These are phyloP conservation scores for Cytospora leucostoma DNA, from an alignment of 2,329 filamentous ascomycete genomes.

Conservation along the genomic window DNA sequence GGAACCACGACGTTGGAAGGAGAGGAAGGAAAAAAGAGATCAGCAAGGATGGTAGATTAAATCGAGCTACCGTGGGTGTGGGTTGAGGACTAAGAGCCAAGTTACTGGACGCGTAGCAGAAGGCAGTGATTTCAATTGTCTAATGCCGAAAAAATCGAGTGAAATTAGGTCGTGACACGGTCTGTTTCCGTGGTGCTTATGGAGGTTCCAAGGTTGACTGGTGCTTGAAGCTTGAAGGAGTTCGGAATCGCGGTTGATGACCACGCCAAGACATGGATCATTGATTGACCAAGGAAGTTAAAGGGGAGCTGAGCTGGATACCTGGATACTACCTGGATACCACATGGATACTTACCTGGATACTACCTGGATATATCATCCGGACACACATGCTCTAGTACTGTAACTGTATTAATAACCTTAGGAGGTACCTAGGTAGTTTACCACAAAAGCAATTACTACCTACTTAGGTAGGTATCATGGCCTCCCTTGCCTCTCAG, in stretches of 20 bases:
- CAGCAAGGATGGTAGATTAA: slow-evolving; percentile 10
- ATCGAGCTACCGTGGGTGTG: slow-evolving; percentile 8
- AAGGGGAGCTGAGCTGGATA: neutral
- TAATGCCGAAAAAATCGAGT: neutral
- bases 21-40: slow-evolving; percentile 4
- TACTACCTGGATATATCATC: no score
- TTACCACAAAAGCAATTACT: no score
- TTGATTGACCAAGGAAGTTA: slow-evolving; percentile 21
- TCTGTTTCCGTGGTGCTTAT: no score
- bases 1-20: neutral
- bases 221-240: slow-evolving; percentile 8
- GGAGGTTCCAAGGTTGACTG: neutral
- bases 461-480: no score
- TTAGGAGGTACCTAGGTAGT: no score
- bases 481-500: no score
- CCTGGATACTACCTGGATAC: neutral
- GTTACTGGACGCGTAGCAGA: slow-evolving; percentile 11
- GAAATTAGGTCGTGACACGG: no score
- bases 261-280: slow-evolving; percentile 14
- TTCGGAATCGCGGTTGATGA: slow-evolving; percentile 19
- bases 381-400: no score
- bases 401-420: no score
- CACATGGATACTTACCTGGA: neutral
- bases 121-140: neutral
- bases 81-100: slow-evolving; percentile 11